These are phyloP conservation scores for Pseudocercospora macadamiae DNA, from an alignment of 2,329 filamentous ascomycete genomes.

Conservation along the genomic window DNA sequence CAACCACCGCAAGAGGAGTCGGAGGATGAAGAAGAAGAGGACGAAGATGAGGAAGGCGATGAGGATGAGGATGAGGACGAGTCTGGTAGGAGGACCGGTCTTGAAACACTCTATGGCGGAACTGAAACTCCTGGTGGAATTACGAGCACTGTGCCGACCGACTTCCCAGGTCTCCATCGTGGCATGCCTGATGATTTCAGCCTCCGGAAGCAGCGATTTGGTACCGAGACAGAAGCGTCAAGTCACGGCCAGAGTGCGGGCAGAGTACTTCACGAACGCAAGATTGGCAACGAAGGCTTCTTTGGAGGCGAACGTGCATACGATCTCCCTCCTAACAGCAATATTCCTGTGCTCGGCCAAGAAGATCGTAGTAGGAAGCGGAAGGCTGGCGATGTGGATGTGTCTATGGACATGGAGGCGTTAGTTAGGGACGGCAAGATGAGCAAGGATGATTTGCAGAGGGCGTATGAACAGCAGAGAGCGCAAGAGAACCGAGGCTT, in stretches of 20 bases:
- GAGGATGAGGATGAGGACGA: slow-evolving; percentile 71
- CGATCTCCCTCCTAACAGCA: slow-evolving; percentile 64
- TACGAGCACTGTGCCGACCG: slow-evolving; percentile 77
- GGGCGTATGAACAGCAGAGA: slow-evolving; percentile 74
- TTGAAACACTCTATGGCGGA: slow-evolving; percentile 68
- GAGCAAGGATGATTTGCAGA: slow-evolving; percentile 79
- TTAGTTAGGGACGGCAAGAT: slow-evolving; percentile 75
- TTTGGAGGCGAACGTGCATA: slow-evolving; percentile 95
- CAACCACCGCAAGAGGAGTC: slow-evolving; percentile 70
- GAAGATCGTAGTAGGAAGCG: slow-evolving; percentile 80
- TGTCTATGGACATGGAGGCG: slow-evolving; percentile 85
- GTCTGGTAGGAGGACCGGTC: slow-evolving; percentile 57
- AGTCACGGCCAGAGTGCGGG: slow-evolving; percentile 76
- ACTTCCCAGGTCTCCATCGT: slow-evolving; percentile 74
- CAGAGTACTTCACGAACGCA: slow-evolving; percentile 85
- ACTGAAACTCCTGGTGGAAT: slow-evolving; percentile 81
- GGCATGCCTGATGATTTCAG: slow-evolving; percentile 86
- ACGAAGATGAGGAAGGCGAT: slow-evolving; percentile 69
- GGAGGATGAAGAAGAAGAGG: slow-evolving; percentile 61
- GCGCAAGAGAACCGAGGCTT: slow-evolving; percentile 61
- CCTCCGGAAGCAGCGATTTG: slow-evolving; percentile 81
- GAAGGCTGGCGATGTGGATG: slow-evolving; percentile 92
- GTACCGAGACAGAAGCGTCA: slow-evolving; percentile 85
- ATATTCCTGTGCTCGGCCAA: slow-evolving; percentile 74
- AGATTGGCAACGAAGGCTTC: slow-evolving; percentile 85